A percentile compares a stretch with the other conserved stretches of the same genome.
Evolutionary conservation across 352 stramenopile species (phyloP).

Genomic region (Salisapilia sapeloensis): DNA sequence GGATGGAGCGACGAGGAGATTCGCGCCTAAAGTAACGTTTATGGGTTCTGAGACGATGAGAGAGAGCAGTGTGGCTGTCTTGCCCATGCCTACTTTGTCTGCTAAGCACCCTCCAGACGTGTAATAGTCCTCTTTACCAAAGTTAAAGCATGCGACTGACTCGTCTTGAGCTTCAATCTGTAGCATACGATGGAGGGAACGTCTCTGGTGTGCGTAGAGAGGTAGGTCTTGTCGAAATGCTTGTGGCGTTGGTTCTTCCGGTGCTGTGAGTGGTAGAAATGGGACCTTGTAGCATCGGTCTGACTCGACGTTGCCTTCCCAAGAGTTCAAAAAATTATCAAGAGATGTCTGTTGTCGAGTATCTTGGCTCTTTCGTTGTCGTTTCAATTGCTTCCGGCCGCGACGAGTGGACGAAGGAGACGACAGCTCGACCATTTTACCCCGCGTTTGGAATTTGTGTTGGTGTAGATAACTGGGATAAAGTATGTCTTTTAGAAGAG

Average conservation of each 20-base stretch:
- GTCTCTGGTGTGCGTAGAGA: constrained; percentile 66
- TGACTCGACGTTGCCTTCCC: constrained; percentile 13
- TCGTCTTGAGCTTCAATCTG: constrained; percentile 65
- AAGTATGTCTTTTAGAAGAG: too few species aligned
- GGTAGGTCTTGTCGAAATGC: constrained; percentile 25
- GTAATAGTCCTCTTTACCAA: constrained; percentile 53
- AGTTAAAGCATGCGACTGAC: constrained; percentile 44
- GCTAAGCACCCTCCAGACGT: constrained; percentile 52
- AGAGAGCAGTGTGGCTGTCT: constrained; percentile 69
- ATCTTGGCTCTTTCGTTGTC: too few species aligned
- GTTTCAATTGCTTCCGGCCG: too few species aligned
- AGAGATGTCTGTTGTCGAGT: too few species aligned
- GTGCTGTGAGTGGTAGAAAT: constrained; percentile 59
- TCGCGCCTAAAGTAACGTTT: constrained; percentile 25
- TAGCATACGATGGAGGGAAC: constrained; percentile 70
- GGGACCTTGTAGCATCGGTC: constrained; percentile 71
- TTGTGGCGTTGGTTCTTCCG: constrained; percentile 33
- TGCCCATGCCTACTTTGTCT: constrained; percentile 72
- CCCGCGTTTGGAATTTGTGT: too few species aligned
- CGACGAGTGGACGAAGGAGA: too few species aligned
- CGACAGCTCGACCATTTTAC: too few species aligned
- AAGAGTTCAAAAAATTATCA: constrained; percentile 5
- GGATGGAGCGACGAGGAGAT: constrained; percentile 57
- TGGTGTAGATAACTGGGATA: too few species aligned
- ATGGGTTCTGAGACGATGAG: constrained; percentile 43